Evolutionary conservation across 2,329 filamentous ascomycete genomes (phyloP).

Genomic region (Gremmenia infestans): DNA sequence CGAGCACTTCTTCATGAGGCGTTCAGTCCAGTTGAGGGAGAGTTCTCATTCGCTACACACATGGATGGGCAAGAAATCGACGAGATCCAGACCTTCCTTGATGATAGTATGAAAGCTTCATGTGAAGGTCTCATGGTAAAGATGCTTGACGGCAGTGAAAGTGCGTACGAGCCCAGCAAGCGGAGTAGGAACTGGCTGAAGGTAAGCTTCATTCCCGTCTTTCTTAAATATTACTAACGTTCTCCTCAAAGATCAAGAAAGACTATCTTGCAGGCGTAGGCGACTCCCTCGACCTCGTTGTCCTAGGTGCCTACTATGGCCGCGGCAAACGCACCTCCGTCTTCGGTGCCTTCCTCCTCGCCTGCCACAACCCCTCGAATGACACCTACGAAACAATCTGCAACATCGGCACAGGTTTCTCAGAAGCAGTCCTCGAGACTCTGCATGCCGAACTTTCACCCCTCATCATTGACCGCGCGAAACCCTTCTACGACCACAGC

Average conservation of each 20-base stretch:
- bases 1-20: constrained; percentile 68
- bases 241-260: constrained; percentile 71
- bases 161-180: constrained; percentile 92
- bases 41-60: constrained; percentile 84
- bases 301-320: constrained; percentile 89
- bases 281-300: constrained; percentile 93
- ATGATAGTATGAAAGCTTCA: constrained; percentile 91
- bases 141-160: constrained; percentile 92
- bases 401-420: constrained; percentile 98
- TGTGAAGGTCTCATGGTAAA: constrained; percentile 99
- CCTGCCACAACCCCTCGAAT: constrained; percentile 77
- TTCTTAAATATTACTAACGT: neutral
- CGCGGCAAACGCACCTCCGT: constrained; percentile 93
- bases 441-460: constrained; percentile 71
- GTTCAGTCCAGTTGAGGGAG: constrained; percentile 76
- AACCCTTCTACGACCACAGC: constrained; percentile 91
- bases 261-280: constrained; percentile 93
- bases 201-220: constrained; percentile 41
- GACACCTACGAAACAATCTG: constrained; percentile 93
- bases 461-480: constrained; percentile 80
- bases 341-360: constrained; percentile 92
- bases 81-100: constrained; percentile 86
- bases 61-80: constrained; percentile 87
- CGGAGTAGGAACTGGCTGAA: constrained; percentile 98
- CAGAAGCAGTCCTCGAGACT: constrained; percentile 86